phyloP scores from a whole-genome alignment of 805 yeast species.

The Priceomyces melissophilus region DNA sequence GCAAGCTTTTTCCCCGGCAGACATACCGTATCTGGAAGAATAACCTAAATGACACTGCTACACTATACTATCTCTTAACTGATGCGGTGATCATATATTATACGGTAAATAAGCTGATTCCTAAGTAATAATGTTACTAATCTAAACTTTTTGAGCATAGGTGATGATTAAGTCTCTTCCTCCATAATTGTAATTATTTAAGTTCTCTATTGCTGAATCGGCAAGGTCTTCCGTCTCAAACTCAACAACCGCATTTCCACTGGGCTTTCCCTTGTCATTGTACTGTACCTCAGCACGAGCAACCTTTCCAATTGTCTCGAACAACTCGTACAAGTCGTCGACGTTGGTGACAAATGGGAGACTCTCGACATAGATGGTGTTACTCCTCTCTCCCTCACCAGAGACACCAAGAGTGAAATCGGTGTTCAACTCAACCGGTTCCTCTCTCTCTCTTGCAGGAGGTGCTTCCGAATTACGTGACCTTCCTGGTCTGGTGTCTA shows the following conservation, averaged over 20 bases:
- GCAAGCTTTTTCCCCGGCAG: no score
- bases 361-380: constrained; percentile 63
- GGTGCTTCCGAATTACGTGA: constrained; percentile 7
- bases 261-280: constrained; percentile 59
- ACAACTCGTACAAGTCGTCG: constrained; percentile 78
- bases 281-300: constrained; percentile 71
- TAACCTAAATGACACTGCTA: no score
- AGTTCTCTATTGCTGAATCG: constrained; percentile 66
- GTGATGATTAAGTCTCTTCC: constrained; percentile 67
- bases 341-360: constrained; percentile 88
- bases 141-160: constrained; percentile 47
- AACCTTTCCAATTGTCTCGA: constrained; percentile 79
- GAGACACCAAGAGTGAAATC: constrained; percentile 65
- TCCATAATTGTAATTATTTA: constrained; percentile 82
- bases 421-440: constrained; percentile 30
- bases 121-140: background rate
- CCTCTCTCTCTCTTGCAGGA: constrained; percentile 13
- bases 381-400: constrained; percentile 53
- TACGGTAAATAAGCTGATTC: no score
- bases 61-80: no score
- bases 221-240: constrained; percentile 68
- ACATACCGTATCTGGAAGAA: no score
- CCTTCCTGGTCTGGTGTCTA: constrained; percentile 77
- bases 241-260: constrained; percentile 84
- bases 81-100: no score